These are phyloP conservation scores for Pelargonium cotyledonis DNA, from an alignment of 441 rosid genomes.

Conservation along the genomic window DNA sequence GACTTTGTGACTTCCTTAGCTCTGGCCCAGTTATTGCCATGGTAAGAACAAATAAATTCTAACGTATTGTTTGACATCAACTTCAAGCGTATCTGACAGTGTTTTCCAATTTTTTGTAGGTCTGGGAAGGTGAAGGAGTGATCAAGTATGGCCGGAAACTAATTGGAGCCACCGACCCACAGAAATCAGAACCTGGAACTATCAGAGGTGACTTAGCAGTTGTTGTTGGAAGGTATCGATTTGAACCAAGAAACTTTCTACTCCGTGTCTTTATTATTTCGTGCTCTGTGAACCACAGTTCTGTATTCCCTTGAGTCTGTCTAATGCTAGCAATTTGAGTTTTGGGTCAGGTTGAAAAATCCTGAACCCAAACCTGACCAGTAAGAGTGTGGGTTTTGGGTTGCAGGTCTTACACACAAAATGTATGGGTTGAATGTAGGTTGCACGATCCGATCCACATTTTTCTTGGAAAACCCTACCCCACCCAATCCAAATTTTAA, in stretches of 20 bases:
- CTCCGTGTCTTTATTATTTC: too few species aligned
- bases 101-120: slow-evolving; percentile 34
- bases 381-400: too few species aligned
- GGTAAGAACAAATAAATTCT: slow-evolving; percentile 28
- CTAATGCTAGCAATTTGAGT: too few species aligned
- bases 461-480: too few species aligned
- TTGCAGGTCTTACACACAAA: too few species aligned
- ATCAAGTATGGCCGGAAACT: slow-evolving; percentile 83
- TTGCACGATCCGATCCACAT: too few species aligned
- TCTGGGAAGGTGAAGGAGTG: slow-evolving; percentile 99
- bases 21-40: slow-evolving; percentile 94
- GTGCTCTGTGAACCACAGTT: too few species aligned
- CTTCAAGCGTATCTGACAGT: slow-evolving; percentile 4
- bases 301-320: too few species aligned
- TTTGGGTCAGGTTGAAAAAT: too few species aligned
- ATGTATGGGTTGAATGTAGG: too few species aligned
- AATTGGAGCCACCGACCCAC: slow-evolving; percentile 96
- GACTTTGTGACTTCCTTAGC: slow-evolving; percentile 91
- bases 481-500: too few species aligned
- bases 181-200: slow-evolving; percentile 95
- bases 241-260: not conserved
- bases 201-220: slow-evolving; percentile 96
- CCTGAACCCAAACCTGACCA: too few species aligned
- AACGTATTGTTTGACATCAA: not conserved
- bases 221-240: slow-evolving; percentile 73